These are phyloP conservation scores for Plantago coronopus DNA, from an alignment of 305 asterid genomes.

Conservation along the genomic window DNA sequence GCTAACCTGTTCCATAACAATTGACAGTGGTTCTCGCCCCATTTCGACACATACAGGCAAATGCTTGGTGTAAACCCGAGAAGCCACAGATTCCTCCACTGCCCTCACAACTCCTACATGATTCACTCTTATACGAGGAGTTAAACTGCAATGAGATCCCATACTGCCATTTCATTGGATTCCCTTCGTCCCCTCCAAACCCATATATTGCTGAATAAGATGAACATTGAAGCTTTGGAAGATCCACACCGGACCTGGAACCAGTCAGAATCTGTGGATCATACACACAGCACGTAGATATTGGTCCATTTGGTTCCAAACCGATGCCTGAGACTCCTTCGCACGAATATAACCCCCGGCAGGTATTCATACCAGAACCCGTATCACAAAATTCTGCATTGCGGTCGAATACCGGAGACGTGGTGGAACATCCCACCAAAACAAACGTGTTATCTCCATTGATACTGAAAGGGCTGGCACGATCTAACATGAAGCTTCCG, in stretches of 20 bases:
- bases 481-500: slow-evolving; percentile 47
- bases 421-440: slow-evolving; percentile 59
- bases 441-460: slow-evolving; percentile 44
- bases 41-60: slow-evolving; percentile 56
- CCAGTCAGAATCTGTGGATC: slow-evolving; percentile 27
- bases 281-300: slow-evolving; percentile 64
- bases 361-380: slow-evolving; percentile 51
- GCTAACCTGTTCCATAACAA: slow-evolving; percentile 59
- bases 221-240: slow-evolving; percentile 71
- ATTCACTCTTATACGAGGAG: slow-evolving; percentile 24
- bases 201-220: slow-evolving; percentile 65
- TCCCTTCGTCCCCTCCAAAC: slow-evolving; percentile 68
- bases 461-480: slow-evolving; percentile 37
- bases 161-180: slow-evolving; percentile 74
- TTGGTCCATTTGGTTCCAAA: slow-evolving; percentile 47
- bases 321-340: slow-evolving; percentile 53
- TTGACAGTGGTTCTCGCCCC: slow-evolving; percentile 52
- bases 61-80: slow-evolving; percentile 37
- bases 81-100: slow-evolving; percentile 73
- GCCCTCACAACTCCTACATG: slow-evolving; percentile 61
- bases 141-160: slow-evolving; percentile 49
- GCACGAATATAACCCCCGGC: slow-evolving; percentile 62
- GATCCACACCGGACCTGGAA: slow-evolving; percentile 43
- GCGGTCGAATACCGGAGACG: slow-evolving; percentile 55
- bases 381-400: slow-evolving; percentile 49